phyloP scores from a whole-genome alignment of 2,329 filamentous ascomycete genomes.

The Aspergillus jensenii region DNA sequence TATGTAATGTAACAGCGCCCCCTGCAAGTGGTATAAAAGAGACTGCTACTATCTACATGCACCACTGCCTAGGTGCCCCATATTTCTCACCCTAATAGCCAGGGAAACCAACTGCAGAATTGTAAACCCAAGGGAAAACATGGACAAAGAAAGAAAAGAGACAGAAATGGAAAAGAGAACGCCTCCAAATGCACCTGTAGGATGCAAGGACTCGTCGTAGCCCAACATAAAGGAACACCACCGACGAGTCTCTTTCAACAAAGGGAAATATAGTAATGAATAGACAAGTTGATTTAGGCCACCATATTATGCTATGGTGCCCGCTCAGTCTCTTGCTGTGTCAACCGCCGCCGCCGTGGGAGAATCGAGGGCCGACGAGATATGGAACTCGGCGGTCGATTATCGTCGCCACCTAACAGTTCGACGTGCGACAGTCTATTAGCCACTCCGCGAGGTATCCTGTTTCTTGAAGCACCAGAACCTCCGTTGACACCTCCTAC shows the following conservation, averaged over 20 bases:
- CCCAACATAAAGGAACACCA: not conserved
- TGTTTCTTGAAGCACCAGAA: conserved; percentile 31
- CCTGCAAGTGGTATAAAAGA: not conserved
- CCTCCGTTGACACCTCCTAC: conserved; percentile 31
- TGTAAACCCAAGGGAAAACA: conserved; percentile 6
- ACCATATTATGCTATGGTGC: conserved; percentile 19
- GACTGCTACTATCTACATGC: conserved; percentile 14
- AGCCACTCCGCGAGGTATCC: conserved; percentile 38
- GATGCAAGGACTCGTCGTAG: conserved; percentile 21
- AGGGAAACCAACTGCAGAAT: not conserved
- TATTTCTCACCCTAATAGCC: not conserved
- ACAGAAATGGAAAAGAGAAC: conserved; percentile 9
- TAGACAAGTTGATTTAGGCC: not conserved
- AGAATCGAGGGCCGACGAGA: conserved; percentile 37
- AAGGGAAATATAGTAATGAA: conserved; percentile 1
- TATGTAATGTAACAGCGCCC: not conserved
- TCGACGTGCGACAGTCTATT: conserved; percentile 39
- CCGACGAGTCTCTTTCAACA: not conserved
- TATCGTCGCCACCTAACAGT: conserved; percentile 38
- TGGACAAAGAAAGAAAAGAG: conserved; percentile 7
- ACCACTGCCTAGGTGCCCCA: not conserved
- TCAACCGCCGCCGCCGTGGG: conserved; percentile 37
- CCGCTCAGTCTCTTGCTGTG: conserved; percentile 40
- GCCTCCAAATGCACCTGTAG: conserved; percentile 21
- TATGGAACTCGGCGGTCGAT: conserved; percentile 31